These are phyloP conservation scores for Apiotrichum sp. DNA, from an alignment of 1,284 basidiomycete species.

Conservation along the genomic window DNA sequence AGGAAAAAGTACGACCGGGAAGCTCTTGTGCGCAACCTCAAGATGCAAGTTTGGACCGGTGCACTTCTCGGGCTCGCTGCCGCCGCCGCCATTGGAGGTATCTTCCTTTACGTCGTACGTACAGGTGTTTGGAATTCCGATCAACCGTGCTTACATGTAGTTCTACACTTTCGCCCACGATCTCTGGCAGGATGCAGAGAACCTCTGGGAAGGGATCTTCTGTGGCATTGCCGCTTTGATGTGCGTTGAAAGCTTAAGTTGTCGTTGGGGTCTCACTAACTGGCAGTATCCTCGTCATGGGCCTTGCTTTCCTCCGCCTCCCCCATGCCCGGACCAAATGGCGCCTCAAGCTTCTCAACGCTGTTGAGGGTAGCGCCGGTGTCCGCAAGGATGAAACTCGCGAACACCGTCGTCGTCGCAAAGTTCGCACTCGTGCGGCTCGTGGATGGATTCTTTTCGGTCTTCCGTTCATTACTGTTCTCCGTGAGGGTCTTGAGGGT, in stretches of 20 bases:
- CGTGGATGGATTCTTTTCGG: slow-evolving; percentile 60
- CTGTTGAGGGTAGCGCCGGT: slow-evolving; percentile 55
- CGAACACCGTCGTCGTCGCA: slow-evolving; percentile 9
- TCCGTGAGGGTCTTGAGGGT: slow-evolving; percentile 85
- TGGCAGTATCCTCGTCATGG: slow-evolving; percentile 53
- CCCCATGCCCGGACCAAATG: slow-evolving; percentile 75
- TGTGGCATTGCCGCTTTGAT: slow-evolving; percentile 58
- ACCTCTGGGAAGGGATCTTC: slow-evolving; percentile 60
- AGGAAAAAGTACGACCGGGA: slow-evolving; percentile 6
- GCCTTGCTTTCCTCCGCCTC: slow-evolving; percentile 66
- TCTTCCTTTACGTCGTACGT: slow-evolving; percentile 48
- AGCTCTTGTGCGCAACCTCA: slow-evolving; percentile 24
- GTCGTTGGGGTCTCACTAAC: neutral
- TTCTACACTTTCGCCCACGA: slow-evolving; percentile 51
- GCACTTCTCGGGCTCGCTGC: slow-evolving; percentile 62
- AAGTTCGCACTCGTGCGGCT: slow-evolving; percentile 14
- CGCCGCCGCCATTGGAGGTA: slow-evolving; percentile 59
- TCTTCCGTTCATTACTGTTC: slow-evolving; percentile 75
- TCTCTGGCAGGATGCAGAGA: slow-evolving; percentile 60
- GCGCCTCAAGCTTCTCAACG: slow-evolving; percentile 71
- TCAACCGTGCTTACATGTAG: slow-evolving; percentile 14
- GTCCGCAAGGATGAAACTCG: slow-evolving; percentile 5
- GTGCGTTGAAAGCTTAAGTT: slow-evolving; percentile 14
- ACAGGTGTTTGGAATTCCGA: too few species aligned
- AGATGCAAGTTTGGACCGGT: slow-evolving; percentile 65